Conservation (phyloP, 2,329 filamentous ascomycete genomes). For the Fusarium ramigenum region DNA sequence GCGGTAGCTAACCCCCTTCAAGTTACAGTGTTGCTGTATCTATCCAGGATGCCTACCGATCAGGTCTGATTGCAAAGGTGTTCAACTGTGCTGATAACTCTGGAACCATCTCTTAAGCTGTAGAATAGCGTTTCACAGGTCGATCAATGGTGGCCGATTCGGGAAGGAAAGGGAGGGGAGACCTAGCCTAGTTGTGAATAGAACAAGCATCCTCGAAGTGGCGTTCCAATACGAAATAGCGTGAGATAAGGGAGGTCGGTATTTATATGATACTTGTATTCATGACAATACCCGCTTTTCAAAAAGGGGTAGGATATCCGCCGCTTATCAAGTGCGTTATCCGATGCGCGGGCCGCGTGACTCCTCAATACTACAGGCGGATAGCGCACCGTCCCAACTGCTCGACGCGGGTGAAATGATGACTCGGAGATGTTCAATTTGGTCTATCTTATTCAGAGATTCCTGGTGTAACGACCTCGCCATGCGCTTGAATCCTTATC, state of each 20-base stretch:
- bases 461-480: rapidly evolving
- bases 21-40: neutral
- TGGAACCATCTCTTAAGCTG: neutral
- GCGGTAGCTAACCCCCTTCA: neutral
- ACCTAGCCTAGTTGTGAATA: neutral
- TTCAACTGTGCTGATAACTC: neutral
- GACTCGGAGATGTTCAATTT: neutral
- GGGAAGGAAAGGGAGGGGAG: neutral
- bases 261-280: neutral
- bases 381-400: neutral
- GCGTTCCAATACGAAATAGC: neutral
- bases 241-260: neutral
- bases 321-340: neutral
- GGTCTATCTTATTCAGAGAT: neutral
- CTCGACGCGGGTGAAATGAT: neutral
- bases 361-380: too few species aligned
- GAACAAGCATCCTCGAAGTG: neutral
- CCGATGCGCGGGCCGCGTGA: neutral
- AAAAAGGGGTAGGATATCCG: neutral
- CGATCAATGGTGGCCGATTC: neutral
- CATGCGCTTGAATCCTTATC: neutral
- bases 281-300: neutral
- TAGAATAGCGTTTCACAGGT: rapidly evolving
- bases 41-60: neutral
- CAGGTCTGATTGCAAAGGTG: neutral